Base-by-base conservation (phyloP, 2,329 filamentous ascomycete species). In the Ophiostoma ips region DNA sequence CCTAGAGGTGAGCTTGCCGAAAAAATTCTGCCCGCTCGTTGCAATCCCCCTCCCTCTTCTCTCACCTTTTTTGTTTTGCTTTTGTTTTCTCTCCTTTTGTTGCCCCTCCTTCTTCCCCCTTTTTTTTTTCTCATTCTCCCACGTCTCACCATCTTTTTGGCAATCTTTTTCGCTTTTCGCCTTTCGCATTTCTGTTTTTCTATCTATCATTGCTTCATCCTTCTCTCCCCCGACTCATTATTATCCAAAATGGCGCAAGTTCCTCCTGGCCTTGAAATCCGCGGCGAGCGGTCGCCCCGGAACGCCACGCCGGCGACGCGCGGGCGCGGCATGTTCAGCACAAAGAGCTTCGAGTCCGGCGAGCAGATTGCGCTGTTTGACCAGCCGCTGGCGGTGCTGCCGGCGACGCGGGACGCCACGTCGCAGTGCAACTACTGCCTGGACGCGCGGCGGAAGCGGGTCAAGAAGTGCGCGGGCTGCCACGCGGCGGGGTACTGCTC, bases 361-460 rank as follows among this genome's bases (percentile, higher is more conserved):
- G 61, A 65, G 28, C 56, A 63, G 50, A 70, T 79, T 55, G 66
- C 68, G 52, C 58, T 61, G 36, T 75, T 78, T 58, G 52, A 57
- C 24, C 62, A 62, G 15, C 67, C 69, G 5, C 62, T 69, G 36
- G 59, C 77, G 43, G 70, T 72, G 16, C 64, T 77, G 21, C 71
- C 76, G 3, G 66, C 69, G 37, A 65, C 66, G 35, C 60, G 65
- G 5, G 65, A 66, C 53, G 64, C 71, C 3, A 56, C 59, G 15
- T 65, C 69, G 31, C n/a, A n/a, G n/a, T 80, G 76, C 65, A 68
- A 68, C 54, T 63, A 70, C 63, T 79, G 75, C 61, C 65, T 77
- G 28, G 46, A 57, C 28, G 56, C 55, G 19, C 44, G 50, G 35
- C 44, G 37, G 30, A 36, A 47, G 38, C 50, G 53, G 9, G 47